These are phyloP conservation scores for Allium sativum DNA, from an alignment of 106 monocot genomes.

Conservation along the genomic window DNA sequence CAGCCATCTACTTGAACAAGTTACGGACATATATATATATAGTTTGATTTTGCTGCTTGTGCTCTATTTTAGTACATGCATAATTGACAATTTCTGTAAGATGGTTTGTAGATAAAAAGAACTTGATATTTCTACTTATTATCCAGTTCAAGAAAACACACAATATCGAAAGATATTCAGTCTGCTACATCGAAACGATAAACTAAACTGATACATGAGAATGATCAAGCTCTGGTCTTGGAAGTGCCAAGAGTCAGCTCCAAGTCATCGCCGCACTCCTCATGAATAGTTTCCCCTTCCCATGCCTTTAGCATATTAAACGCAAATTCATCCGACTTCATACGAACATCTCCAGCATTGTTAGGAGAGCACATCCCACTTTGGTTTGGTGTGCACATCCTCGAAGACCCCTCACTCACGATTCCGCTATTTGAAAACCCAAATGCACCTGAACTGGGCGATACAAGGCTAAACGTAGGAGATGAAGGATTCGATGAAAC, in stretches of 20 bases:
- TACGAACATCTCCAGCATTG: conserved; percentile 14
- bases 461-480: conserved; percentile 33
- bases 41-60: too few species aligned
- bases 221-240: conserved; percentile 24
- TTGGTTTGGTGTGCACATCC: conserved; percentile 41
- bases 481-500: conserved; percentile 8
- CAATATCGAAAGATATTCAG: too few species aligned
- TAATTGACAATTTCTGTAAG: too few species aligned
- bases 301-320: conserved; percentile 52
- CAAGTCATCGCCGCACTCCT: conserved; percentile 42
- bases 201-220: not conserved
- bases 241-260: conserved; percentile 53
- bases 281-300: conserved; percentile 64
- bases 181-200: too few species aligned
- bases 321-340: conserved; percentile 29
- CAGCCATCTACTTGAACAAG: too few species aligned
- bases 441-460: conserved; percentile 18
- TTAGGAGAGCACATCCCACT: conserved; percentile 49
- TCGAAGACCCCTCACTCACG: conserved; percentile 13
- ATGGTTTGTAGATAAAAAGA: too few species aligned
- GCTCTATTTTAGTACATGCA: too few species aligned
- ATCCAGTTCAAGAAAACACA: too few species aligned
- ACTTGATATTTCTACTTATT: too few species aligned
- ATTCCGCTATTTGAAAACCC: conserved; percentile 7
- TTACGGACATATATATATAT: too few species aligned